These are phyloP conservation scores for Brettanomyces nanus DNA, from an alignment of 805 yeast species.

Conservation along the genomic window DNA sequence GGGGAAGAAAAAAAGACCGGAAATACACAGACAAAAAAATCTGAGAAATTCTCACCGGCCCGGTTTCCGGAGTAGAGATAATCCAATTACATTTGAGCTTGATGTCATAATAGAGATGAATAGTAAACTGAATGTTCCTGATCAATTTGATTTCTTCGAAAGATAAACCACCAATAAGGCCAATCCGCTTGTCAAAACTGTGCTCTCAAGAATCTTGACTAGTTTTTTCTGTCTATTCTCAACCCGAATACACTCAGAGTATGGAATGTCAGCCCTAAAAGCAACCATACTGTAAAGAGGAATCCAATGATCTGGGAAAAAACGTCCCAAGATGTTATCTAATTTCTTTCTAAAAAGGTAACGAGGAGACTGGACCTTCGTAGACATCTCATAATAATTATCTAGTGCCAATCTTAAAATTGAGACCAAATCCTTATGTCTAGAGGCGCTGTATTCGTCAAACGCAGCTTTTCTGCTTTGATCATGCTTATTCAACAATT, in stretches of 20 bases:
- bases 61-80: too few species aligned
- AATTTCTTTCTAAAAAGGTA: slow-evolving; percentile 60
- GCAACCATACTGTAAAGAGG: slow-evolving; percentile 92
- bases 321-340: slow-evolving; percentile 56
- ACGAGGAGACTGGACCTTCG: slow-evolving; percentile 54
- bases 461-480: slow-evolving; percentile 43
- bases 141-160: too few species aligned
- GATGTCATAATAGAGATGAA: too few species aligned
- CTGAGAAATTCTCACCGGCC: too few species aligned
- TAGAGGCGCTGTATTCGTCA: slow-evolving; percentile 38
- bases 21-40: too few species aligned
- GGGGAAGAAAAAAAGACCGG: not conserved
- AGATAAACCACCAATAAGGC: not conserved
- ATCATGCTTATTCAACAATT: slow-evolving; percentile 31
- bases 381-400: slow-evolving; percentile 83
- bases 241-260: slow-evolving; percentile 54
- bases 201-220: slow-evolving; percentile 26
- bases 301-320: slow-evolving; percentile 59
- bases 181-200: not conserved
- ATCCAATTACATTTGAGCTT: too few species aligned
- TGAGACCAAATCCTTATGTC: slow-evolving; percentile 65
- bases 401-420: slow-evolving; percentile 72
- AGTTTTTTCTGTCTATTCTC: slow-evolving; percentile 49
- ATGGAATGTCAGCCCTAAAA: slow-evolving; percentile 74
- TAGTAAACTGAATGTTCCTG: too few species aligned